Percentiles rank a stretch among this genome's conserved stretches.
Evolutionary conservation across 208 protist species (phyloP).

Genomic region (Balamuthia mandrillaris): DNA sequence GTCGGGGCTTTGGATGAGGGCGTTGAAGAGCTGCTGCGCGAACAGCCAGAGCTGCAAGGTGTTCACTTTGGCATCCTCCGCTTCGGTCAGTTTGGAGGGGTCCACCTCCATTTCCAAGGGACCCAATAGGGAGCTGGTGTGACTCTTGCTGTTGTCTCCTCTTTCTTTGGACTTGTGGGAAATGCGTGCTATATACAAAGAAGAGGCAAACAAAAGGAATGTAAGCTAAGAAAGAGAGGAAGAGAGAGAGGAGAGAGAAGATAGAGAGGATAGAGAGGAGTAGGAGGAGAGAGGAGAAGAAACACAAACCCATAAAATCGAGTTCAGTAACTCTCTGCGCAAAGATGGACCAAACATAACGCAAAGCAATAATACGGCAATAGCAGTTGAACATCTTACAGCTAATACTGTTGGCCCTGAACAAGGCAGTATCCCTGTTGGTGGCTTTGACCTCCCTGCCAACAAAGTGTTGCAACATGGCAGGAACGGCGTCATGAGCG

Average conservation of each 20-base stretch:
- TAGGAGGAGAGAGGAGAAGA: too few relatives aligned
- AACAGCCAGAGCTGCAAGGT: constrained; percentile 26
- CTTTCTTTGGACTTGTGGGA: too few relatives aligned
- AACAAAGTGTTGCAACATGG: too few relatives aligned
- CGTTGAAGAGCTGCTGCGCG: constrained; percentile 21
- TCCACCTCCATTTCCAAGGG: constrained; percentile 11
- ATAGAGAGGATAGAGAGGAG: too few relatives aligned
- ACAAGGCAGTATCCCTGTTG: neutral
- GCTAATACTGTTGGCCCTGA: constrained; percentile 20
- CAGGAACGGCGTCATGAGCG: too few relatives aligned
- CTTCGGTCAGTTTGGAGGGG: neutral
- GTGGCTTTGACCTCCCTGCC: neutral
- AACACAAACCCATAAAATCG: too few relatives aligned
- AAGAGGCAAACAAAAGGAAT: too few relatives aligned
- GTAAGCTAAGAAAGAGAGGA: too few relatives aligned
- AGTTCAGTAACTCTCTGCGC: too few relatives aligned
- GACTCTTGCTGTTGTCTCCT: too few relatives aligned
- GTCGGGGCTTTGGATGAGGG: constrained; percentile 1
- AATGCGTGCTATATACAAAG: too few relatives aligned
- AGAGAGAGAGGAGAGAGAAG: too few relatives aligned
- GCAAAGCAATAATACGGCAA: neutral
- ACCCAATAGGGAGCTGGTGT: neutral
- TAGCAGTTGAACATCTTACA: constrained; percentile 29
- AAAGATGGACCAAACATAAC: constrained; percentile 23
- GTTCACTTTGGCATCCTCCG: constrained; percentile 13